Evolutionary conservation across 805 yeast species (phyloP), one percentile per base, ranked within the genome.

Genomic region (Ogataea nonfermentans): DNA sequence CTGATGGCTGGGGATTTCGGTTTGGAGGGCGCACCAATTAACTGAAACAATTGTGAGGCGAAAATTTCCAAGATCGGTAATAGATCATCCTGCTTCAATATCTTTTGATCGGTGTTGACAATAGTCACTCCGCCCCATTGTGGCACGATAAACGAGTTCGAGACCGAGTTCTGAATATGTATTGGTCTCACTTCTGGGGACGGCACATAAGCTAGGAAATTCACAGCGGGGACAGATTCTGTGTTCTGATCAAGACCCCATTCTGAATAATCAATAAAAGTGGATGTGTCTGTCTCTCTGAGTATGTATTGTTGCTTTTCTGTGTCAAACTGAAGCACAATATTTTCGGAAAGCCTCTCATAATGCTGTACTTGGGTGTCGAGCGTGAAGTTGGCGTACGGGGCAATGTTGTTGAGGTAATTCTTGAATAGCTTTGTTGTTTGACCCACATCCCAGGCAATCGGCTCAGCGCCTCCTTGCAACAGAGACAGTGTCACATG

Each of bases 111-210:
- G 27, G 59, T 41, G 53, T 81, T 70, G 57, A 65, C 55, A 47
- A 82, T 66, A 53, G 66, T 61, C 41, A 86, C 76, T 46, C 96
- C 96, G 9, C 93, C 95, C 86, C 95, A 90, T 62, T 85, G 95
- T 6, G 96, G 95, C 15, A 91, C 77, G 32, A 84, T 61, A 55
- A 83, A 89, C 39, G 81, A 78, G 58, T 74, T 81, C 32, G 79
- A 66, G 29, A 46, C 47, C 0, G 53, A 70, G 40, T 71, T 63
- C 31, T 66, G 74, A 33, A 83, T 75, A 4, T 44, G 49, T 52
- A 78, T 67, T 15, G 78, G 87, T 42, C 67, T 59, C 19, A 63
- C 65, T 17, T 67, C 63, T 26, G 61, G 53, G 4, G 73, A 66
- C 2, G 95, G 89, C 37, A 80, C 72, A 52, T 80, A 86, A 1